Percentiles rank a stretch among this genome's conserved stretches.
phyloP scores from a whole-genome alignment of 345 rosid genomes.

The Sapria himalayana region DNA sequence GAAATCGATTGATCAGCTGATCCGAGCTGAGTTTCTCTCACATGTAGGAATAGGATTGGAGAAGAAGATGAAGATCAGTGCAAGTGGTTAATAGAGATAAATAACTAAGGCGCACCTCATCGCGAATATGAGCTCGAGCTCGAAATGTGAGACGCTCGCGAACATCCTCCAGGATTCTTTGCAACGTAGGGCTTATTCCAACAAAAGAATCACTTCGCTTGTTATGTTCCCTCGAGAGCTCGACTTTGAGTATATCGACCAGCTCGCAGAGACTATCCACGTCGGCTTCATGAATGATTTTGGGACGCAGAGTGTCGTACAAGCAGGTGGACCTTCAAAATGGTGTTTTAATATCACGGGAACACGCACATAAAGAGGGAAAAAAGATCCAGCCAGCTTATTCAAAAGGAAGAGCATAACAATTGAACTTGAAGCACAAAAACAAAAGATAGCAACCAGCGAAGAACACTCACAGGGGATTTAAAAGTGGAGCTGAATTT shows the following conservation, averaged over 20 bases:
- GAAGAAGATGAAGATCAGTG: too few species aligned
- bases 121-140: slow-evolving; percentile 87
- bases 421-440: slow-evolving; percentile 1
- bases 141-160: slow-evolving; percentile 88
- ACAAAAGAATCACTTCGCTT: slow-evolving; percentile 65
- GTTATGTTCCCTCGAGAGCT: slow-evolving; percentile 80
- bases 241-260: slow-evolving; percentile 82
- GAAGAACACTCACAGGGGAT: slow-evolving; percentile 65
- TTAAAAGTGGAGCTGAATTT: slow-evolving; percentile 76
- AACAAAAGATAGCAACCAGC: slow-evolving; percentile 3
- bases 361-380: too few species aligned
- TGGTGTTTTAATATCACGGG: too few species aligned
- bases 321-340: slow-evolving; percentile 59
- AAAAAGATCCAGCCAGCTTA: too few species aligned
- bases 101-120: slow-evolving; percentile 75
- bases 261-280: slow-evolving; percentile 90
- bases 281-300: slow-evolving; percentile 70
- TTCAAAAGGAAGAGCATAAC: too few species aligned
- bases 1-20: too few species aligned
- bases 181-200: slow-evolving; percentile 68
- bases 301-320: slow-evolving; percentile 87
- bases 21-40: too few species aligned
- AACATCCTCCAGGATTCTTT: slow-evolving; percentile 83
- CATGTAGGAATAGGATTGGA: too few species aligned
- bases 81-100: too few species aligned